Conservation (phyloP, 176 grass and related monocot species). For the Oryza punctata region DNA sequence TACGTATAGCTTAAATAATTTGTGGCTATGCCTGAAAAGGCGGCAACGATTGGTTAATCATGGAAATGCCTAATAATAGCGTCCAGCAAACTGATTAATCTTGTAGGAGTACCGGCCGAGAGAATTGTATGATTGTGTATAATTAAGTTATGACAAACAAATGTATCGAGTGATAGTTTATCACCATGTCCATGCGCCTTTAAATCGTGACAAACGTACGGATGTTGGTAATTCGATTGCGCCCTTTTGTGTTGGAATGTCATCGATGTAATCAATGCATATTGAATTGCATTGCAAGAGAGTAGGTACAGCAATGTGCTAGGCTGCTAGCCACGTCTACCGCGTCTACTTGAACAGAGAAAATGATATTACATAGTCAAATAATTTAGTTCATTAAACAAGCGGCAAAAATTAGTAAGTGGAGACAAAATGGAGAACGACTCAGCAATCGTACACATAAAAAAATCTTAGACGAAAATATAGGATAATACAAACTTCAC, state of each 20-base stretch:
- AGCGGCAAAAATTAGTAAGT: background rate
- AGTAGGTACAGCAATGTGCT: background rate
- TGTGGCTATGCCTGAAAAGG: slow-evolving; percentile 19
- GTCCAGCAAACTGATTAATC: background rate
- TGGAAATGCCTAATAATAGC: slow-evolving; percentile 31
- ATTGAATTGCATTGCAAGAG: background rate
- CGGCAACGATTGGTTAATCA: slow-evolving; percentile 39
- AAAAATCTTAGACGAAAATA: background rate
- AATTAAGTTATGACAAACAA: background rate
- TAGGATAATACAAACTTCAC: background rate
- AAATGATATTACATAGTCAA: background rate
- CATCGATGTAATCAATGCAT: background rate
- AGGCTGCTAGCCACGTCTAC: background rate
- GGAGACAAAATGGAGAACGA: background rate
- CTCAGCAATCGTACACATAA: background rate
- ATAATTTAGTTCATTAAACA: background rate
- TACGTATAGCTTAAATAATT: background rate
- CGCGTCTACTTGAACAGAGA: background rate
- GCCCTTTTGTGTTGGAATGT: background rate
- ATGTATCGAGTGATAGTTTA: background rate
- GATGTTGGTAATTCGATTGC: background rate
- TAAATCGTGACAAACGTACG: background rate
- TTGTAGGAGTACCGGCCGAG: background rate
- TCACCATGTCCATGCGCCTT: background rate
- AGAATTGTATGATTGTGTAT: background rate